Evolutionary conservation across 805 yeast genomes (phyloP).

Genomic region (Starmerella powellii): DNA sequence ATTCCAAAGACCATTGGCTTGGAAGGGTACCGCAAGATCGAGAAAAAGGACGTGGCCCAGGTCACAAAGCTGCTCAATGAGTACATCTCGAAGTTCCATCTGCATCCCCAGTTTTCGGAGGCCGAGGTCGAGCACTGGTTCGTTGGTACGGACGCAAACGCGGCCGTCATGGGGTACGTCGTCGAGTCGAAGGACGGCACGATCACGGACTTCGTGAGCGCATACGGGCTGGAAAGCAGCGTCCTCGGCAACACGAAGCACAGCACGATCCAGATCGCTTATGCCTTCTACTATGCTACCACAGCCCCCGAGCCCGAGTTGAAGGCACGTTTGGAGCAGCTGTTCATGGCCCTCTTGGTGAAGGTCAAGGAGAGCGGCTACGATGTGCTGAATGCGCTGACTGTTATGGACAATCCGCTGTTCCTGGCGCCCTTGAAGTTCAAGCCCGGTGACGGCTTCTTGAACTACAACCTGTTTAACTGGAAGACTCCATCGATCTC

Average conservation of each 20-base stretch:
- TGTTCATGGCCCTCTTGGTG: slow-evolving; percentile 66
- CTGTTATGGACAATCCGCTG: slow-evolving; percentile 78
- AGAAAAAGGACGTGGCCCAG: slow-evolving; percentile 47
- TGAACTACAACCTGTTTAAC: slow-evolving; percentile 85
- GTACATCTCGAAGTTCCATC: slow-evolving; percentile 59
- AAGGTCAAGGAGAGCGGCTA: slow-evolving; percentile 54
- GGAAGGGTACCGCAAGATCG: slow-evolving; percentile 48
- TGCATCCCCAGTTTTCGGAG: slow-evolving; percentile 55
- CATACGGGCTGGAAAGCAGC: slow-evolving; percentile 76
- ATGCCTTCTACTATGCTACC: slow-evolving; percentile 79
- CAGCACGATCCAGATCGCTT: slow-evolving; percentile 69
- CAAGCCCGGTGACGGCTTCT: slow-evolving; percentile 85
- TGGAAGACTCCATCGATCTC: slow-evolving; percentile 67
- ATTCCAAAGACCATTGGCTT: slow-evolving; percentile 42
- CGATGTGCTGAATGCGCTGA: slow-evolving; percentile 89
- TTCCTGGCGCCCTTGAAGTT: slow-evolving; percentile 75
- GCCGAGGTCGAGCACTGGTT: slow-evolving; percentile 77
- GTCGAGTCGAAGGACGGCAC: slow-evolving; percentile 44
- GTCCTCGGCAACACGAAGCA: slow-evolving; percentile 54
- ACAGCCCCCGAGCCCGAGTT: slow-evolving; percentile 41
- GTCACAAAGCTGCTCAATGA: slow-evolving; percentile 46
- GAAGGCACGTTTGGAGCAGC: slow-evolving; percentile 44
- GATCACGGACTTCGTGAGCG: slow-evolving; percentile 81
- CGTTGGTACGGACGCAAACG: slow-evolving; percentile 25
- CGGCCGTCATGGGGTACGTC: slow-evolving; percentile 49